These are phyloP conservation scores for Trichoderma sp. DNA, from an alignment of 2,329 filamentous ascomycete genomes.

Conservation along the genomic window DNA sequence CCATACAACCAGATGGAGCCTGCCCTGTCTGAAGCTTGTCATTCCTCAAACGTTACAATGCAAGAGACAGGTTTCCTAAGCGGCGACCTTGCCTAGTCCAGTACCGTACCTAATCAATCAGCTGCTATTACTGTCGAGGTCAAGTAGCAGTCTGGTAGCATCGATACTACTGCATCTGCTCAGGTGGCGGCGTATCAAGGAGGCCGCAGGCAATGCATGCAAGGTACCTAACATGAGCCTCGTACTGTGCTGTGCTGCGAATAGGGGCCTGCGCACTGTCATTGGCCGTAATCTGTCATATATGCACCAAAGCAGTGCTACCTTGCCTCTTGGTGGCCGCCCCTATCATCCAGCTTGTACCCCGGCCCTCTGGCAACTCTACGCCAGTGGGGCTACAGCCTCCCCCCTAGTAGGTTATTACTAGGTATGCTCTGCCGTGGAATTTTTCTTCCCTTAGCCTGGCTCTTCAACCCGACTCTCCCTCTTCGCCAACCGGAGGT, in stretches of 20 bases:
- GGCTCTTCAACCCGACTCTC: conserved; percentile 18
- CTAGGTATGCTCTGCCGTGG: conserved; percentile 15
- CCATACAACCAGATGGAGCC: background rate
- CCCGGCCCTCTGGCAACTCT: background rate
- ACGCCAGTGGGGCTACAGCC: background rate
- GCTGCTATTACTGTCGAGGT: too few relatives aligned
- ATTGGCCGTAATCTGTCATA: conserved; percentile 12
- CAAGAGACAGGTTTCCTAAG: background rate
- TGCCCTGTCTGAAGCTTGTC: background rate
- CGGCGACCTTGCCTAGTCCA: background rate
- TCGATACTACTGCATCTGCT: background rate
- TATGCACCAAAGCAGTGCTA: conserved; percentile 18
- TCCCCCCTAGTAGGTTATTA: conserved; percentile 21
- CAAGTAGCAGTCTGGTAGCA: background rate
- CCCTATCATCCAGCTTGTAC: conserved; percentile 14
- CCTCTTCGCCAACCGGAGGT: conserved; percentile 17
- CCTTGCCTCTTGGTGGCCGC: conserved; percentile 1
- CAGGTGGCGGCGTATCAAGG: background rate
- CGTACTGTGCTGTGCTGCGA: background rate
- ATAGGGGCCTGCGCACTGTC: conserved; percentile 12
- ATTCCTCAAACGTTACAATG: background rate
- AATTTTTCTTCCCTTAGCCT: conserved; percentile 21
- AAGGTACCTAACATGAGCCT: background rate
- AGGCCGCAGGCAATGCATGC: background rate
- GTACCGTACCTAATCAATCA: background rate